Base-by-base conservation (phyloP, 495 filamentous ascomycete genomes). In the Massariosphaeria phaeospora region DNA sequence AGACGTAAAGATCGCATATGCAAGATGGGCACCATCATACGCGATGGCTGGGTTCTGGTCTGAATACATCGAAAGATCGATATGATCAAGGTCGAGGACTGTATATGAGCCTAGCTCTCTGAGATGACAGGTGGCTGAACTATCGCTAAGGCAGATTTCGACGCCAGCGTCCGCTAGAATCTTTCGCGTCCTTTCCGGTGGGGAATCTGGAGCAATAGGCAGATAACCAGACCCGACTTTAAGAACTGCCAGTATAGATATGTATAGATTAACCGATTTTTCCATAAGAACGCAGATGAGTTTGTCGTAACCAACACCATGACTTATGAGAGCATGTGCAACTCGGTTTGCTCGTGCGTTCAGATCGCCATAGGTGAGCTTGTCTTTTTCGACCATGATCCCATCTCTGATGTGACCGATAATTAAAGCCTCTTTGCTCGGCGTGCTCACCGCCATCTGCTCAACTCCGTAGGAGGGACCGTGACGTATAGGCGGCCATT, bases 191-290 rank as follows among this genome's bases (percentile, higher is more conserved):
- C 82, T 72, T 23, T 79, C 70, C 0, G 52, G 21, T 2, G 88
- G 84, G 0, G 80, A 82, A n/a, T 73, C 77, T 10, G 84, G 80
- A 0, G 82, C 73, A 12, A 93, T 69, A 0, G 86, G 84, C 38
- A 91, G 66, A 66, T 91, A 89, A 26, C 83, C 88, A 48, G 81
- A 83, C 8, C 86, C 86, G 11, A 78, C 69, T 53, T 91, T 90
- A 2, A 86, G 62, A 15, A 85, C 76, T 0, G 83, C 89, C 20
- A 94, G 71, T 21, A 91, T 83, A 0, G 81, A 74, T 20, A 81
- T 71, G 64, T 91, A 91, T 0, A 88, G 69, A 5, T 82, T 67
- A 1, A 81, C 55, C 0, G 79, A 85, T 57, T 88, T 89, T 21
- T 88, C 78, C 76, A 90, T 82, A 20, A 80, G 73, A 13, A 94